These are phyloP conservation scores for Tylopilus subfusipes DNA, from an alignment of 768 basidiomycete species.

Conservation along the genomic window DNA sequence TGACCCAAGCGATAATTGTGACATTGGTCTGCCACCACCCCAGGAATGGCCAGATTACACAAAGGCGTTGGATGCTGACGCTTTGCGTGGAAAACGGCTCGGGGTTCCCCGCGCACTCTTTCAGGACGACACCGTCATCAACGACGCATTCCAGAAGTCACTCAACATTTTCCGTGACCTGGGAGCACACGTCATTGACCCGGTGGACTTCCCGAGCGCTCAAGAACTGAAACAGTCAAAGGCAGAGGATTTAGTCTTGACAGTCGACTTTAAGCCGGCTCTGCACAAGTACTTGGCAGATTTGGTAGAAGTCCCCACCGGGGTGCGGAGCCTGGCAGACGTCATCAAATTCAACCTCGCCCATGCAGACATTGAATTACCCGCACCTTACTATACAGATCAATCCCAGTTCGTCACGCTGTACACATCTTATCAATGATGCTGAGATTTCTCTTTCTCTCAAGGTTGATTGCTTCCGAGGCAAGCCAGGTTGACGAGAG, in stretches of 20 bases:
- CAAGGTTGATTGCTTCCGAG: conserved; percentile 24
- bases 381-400: conserved; percentile 33
- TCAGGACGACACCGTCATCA: conserved; percentile 20
- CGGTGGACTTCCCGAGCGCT: conserved; percentile 57
- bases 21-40: conserved; percentile 44
- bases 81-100: conserved; percentile 43
- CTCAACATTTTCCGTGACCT: conserved; percentile 37
- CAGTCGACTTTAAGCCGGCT: conserved; percentile 56
- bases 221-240: conserved; percentile 43
- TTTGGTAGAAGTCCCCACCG: conserved; percentile 53
- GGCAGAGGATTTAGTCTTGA: conserved; percentile 54
- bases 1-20: conserved; percentile 38
- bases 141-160: conserved; percentile 38
- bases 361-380: conserved; percentile 47
- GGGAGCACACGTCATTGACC: conserved; percentile 53
- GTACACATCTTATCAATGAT: neutral
- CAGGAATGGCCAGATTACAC: conserved; percentile 51
- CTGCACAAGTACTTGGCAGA: conserved; percentile 43
- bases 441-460: conserved; percentile 5
- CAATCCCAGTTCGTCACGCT: conserved; percentile 33
- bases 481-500: conserved; percentile 35
- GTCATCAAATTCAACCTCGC: conserved; percentile 55
- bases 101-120: conserved; percentile 42
- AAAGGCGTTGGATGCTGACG: conserved; percentile 44
- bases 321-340: conserved; percentile 54